Evolutionary conservation across 495 filamentous ascomycete genomes (phyloP).

Genomic region (Hyphodiscus hymeniophilus): DNA sequence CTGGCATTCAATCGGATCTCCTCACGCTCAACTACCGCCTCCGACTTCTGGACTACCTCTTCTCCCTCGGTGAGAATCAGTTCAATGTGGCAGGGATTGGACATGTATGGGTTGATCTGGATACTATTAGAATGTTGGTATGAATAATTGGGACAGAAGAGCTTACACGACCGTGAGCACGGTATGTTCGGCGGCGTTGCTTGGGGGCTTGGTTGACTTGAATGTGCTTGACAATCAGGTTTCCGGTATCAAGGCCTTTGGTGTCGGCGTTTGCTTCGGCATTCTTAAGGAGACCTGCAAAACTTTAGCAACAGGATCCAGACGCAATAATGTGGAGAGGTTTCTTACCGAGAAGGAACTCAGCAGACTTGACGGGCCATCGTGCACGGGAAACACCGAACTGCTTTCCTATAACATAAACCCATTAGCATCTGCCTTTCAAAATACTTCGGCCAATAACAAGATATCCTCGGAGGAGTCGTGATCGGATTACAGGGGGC

Average conservation of each 20-base stretch:
- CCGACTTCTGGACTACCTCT: slow-evolving; percentile 82
- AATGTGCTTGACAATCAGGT: slow-evolving; percentile 97
- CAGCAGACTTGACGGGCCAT: slow-evolving; percentile 98
- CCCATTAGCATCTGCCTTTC: slow-evolving; percentile 7
- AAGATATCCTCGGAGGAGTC: not conserved
- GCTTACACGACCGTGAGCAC: slow-evolving; percentile 99
- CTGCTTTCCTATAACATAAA: slow-evolving; percentile 72
- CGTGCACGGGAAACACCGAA: slow-evolving; percentile 94
- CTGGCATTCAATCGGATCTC: slow-evolving; percentile 63
- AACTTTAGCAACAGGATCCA: too few relatives aligned
- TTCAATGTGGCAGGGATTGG: slow-evolving; percentile 99
- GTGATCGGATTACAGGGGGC: not conserved
- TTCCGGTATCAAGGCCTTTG: slow-evolving; percentile 96
- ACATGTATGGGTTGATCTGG: slow-evolving; percentile 99
- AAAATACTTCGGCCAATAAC: not conserved
- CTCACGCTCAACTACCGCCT: slow-evolving; percentile 52
- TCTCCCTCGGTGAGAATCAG: slow-evolving; percentile 95
- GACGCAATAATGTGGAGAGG: too few relatives aligned
- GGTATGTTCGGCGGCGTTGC: slow-evolving; percentile 95
- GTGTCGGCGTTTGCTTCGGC: slow-evolving; percentile 98
- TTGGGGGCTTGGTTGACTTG: slow-evolving; percentile 99
- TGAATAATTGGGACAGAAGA: not conserved
- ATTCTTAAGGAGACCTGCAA: slow-evolving; percentile 78
- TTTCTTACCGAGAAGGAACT: slow-evolving; percentile 73
- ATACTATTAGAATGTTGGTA: not conserved